Evolutionary conservation across 129 eudicot species (phyloP), one percentile per base, ranked within the genome.

Genomic region (Apium graveolens): DNA sequence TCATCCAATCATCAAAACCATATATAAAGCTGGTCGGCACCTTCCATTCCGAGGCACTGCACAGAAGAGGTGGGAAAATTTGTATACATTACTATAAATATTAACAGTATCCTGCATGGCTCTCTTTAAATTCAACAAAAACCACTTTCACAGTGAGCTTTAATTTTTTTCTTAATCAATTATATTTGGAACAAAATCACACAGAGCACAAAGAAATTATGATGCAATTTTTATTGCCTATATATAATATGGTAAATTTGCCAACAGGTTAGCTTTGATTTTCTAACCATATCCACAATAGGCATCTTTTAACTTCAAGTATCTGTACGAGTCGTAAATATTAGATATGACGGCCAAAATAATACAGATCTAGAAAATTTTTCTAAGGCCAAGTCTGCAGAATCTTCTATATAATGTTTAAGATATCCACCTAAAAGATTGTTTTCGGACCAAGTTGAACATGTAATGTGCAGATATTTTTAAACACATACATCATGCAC

Each of bases 1-100:
- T 88, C 98, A 91, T 95, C 98, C 98, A 95, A 86, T 95, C 98
- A 17, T 95, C 77, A 51, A 80, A 26, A 46, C 98, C 98, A 37
- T 95, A 95, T 70, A 95, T 95, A 77, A 95, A 95, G 38, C 94
- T 91, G 12, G 98, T 91, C 53, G 97, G 91, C 76, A 95, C 98
- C 84, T 91, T 95, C 98, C 96, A 95, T 35, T 95, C 93, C 5
- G 97, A 78, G 44, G 96, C 94, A 82, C 98, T 95, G 88, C 78
- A 88, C 73, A 70, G 70, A 26, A 27, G 11, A 70, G n/a, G 14
- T 45, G 14, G 39, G 16, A 20, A 20, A 46, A 11, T 5, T 20
- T 1, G 5, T 21, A 24, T 31, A 21, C 21, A 45, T 3, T 27
- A 49, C 55, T 10, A 42, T 14, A 5, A 29, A 38, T 16, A 12